Conservation (phyloP, 345 rosid species). For the Rhizophora apiculata region DNA sequence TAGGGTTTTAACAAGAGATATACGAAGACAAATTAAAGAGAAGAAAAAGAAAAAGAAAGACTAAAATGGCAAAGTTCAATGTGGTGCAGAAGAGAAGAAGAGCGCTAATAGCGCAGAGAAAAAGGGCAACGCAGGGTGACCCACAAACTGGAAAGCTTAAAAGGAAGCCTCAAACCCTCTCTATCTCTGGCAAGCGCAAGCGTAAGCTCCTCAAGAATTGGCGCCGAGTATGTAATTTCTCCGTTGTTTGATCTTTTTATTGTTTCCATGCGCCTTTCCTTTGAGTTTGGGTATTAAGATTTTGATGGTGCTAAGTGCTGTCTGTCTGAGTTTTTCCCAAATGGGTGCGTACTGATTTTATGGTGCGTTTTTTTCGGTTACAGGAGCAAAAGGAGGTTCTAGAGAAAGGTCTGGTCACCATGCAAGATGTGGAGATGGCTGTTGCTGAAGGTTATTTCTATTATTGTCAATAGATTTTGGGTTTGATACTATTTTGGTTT, state of each 20-base stretch:
- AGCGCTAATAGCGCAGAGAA: conserved; percentile 49
- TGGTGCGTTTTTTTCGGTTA: neutral
- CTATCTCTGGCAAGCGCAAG: conserved; percentile 79
- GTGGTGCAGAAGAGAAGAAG: conserved; percentile 70
- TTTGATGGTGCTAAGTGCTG: too few species aligned
- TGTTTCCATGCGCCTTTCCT: neutral
- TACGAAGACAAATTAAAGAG: neutral
- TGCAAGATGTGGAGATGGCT: conserved; percentile 81
- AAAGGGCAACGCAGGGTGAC: conserved; percentile 66
- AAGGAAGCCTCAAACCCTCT: conserved; percentile 35
- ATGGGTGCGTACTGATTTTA: too few species aligned
- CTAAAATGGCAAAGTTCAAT: conserved; percentile 70
- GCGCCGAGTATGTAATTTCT: conserved; percentile 50
- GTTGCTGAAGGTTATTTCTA: conserved; percentile 37
- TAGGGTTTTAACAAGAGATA: neutral
- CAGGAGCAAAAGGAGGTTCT: conserved; percentile 77
- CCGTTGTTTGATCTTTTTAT: neutral
- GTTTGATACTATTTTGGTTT: neutral
- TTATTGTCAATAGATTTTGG: neutral
- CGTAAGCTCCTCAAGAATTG: conserved; percentile 70
- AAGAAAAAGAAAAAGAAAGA: conserved; percentile 15
- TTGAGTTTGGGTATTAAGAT: neutral
- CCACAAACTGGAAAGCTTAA: conserved; percentile 57
- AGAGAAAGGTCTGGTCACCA: conserved; percentile 62
- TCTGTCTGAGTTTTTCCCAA: too few species aligned